Evolutionary conservation across 2,329 filamentous ascomycete species (phyloP), one percentile per base, ranked within the genome.

Genomic region (Fusarium robinianum): DNA sequence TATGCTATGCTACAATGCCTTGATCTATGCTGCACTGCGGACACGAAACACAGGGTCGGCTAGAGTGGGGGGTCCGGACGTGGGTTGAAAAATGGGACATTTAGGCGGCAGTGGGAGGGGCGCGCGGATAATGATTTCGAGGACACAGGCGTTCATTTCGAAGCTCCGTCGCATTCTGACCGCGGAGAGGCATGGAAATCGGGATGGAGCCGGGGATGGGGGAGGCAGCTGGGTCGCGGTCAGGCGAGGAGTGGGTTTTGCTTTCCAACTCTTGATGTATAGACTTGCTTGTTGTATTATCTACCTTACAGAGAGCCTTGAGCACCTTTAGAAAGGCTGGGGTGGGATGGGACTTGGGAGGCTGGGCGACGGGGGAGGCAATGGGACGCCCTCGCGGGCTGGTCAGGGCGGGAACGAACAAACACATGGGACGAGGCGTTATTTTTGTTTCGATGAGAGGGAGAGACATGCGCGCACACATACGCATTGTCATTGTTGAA

Each of bases 61-160:
- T 44, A 49, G 23, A 32, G 43, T 33, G 46, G 35, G 35, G 44
- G 41, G 38, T 45, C 31, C 25, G 42, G 49, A 45, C 31, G 46
- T 18, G 41, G 46, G 34, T 46, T 35, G 35, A 30, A 40, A 49
- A 49, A 52, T 32, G 49, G 35, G 41, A 47, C 12, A 55, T 22
- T 22, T 19, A 23, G 48, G 41, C 46, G 37, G 30, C 35, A 37
- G 41, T 29, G 32, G 48, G 34, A 49, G 41, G 38, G 54, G 54
- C 47, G 54, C 53, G 57, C 41, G 54, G 49, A 41, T 57, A 51
- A 53, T 59, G 57, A 51, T 50, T 60, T 49, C 45, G 42, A 49
- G n/a, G 44, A 39, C 36, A 57, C 52, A 55, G 57, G 51, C 51
- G 51, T 54, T 54, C 52, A 48, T 43, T 45, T 24, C 42, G 44